Conservation (phyloP, 2,329 filamentous ascomycete species). For the Daldinia sp. region DNA sequence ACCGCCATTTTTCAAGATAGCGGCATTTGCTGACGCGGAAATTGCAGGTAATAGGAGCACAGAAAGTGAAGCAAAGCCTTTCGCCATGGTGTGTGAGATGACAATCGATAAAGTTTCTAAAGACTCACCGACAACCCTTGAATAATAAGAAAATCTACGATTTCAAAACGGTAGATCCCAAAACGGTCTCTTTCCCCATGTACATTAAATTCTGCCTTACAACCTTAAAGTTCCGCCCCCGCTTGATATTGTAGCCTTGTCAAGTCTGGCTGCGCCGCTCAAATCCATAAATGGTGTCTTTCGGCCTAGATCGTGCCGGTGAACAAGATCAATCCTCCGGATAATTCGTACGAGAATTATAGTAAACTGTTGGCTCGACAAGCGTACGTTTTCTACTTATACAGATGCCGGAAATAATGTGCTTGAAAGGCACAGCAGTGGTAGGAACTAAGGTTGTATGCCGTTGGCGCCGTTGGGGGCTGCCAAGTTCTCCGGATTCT, state of each 20-base stretch:
- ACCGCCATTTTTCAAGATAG: background rate
- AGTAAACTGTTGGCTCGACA: background rate
- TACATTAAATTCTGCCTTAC: background rate
- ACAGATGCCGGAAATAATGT: background rate
- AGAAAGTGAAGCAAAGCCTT: background rate
- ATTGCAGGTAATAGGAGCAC: background rate
- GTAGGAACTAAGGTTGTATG: background rate
- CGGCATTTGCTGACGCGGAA: background rate
- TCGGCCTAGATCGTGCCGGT: background rate
- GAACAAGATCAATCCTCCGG: background rate
- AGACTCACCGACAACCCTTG: background rate
- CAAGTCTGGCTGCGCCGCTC: background rate
- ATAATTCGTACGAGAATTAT: background rate
- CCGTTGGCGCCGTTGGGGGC: background rate
- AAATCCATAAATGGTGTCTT: background rate
- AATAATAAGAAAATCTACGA: constrained; percentile 1
- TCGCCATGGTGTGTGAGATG: background rate
- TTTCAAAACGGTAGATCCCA: background rate
- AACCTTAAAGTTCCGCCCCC: background rate
- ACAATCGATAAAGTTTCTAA: background rate
- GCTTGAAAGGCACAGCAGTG: background rate
- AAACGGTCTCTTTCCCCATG: background rate
- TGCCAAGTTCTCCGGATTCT: background rate
- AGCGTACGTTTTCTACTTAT: background rate
- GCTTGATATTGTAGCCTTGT: background rate